Base-by-base conservation (phyloP, 352 stramenopile species). In the Pythium periplocum region DNA sequence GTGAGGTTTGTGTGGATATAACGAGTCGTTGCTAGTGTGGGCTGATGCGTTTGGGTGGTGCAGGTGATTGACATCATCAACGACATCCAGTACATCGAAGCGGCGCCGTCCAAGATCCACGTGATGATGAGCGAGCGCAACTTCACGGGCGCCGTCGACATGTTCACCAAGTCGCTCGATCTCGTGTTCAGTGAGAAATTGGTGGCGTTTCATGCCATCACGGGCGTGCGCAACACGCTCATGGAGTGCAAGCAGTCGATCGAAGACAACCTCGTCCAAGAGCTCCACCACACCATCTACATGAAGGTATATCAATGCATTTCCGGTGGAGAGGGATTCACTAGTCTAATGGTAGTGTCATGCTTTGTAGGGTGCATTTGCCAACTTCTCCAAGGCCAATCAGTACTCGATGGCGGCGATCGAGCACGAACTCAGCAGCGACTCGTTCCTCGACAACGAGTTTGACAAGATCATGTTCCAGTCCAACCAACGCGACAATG, bases 171-270 rank as follows among this genome's bases (percentile, higher is more conserved):
- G 34, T 78, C 83, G n/a, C 51, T 93, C n/a, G 78, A 90, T 41
- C 61, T 93, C 37, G 80, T 91, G 1, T 90, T 90, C 53, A 88
- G 77, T 35, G 78, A 91, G 51, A 82, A 88, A 36, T 67, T 93
- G 1, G 77, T 86, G 11, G 74, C 78, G 30, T 91, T 93, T 57
- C 75, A 90, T 26, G 83, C 80, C 8, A 89, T 86, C 48, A 87
- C 78, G 9, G 71, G 71, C 53, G 66, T 91, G 33, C 76, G 83
- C 34, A 88, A 89, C 36, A 66, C 81, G 11, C 65, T 93, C 48
- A 91, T 93, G 76, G 83, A 91, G 59, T 93, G 76, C 65, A 93
- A 93, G 47, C 80, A 91, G 66, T 67, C 72, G 2, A 90, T 93
- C 41, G 78, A 91, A 62, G 81, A 91, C 40, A 71, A 83, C 43